Base-by-base conservation (phyloP, 352 stramenopile species). In the Nothophytophthora sp. region DNA sequence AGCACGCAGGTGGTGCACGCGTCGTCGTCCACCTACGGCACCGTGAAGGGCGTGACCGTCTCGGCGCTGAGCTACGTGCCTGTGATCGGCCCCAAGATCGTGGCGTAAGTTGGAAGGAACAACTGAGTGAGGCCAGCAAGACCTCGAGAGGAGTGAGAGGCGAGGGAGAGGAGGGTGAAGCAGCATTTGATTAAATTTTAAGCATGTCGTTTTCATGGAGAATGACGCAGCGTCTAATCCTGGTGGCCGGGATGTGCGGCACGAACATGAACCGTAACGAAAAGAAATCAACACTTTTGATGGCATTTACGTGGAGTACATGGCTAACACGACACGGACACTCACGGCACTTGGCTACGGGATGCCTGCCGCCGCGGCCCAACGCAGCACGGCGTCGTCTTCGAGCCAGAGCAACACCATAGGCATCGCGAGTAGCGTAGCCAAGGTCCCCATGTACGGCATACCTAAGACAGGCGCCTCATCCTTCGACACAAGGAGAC, bases 1-100 rank as follows among this genome's bases (percentile, higher is more conserved):
- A 78, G 70, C 41, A 79, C 59, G 30, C 68, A 81, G 42, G 74
- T 82, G 20, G 64, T 79, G 38, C 70, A 73, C 40, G 73, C 71
- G 44, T 84, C 76, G 40, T 87, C 76, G 47, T 81, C 72, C 20
- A 75, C 72, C 13, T 78, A 69, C 43, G 69, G 69, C 36, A 71
- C 60, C 15, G 69, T 78, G 18, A 67, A 66, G 36, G 66, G 67
- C 12, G 62, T 67, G 3, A 82, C 70, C 59, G 45, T 85, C 71
- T 76, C 73, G 48, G 51, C 82, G 20, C 59, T 73, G 37, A 77
- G 72, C 59, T 70, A 84, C 49, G 59, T 86, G 40, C 75, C 75
- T 16, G 62, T 76, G 40, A 60, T 86, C 37, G 74, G 74, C 27
- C 47, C 74, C 37, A 86, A 86, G 69, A 73, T 86, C 50, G 63